Evolutionary conservation across 1,284 basidiomycete genomes (phyloP), one percentile per base, ranked within the genome.

Genomic region (Trametes polyzona): DNA sequence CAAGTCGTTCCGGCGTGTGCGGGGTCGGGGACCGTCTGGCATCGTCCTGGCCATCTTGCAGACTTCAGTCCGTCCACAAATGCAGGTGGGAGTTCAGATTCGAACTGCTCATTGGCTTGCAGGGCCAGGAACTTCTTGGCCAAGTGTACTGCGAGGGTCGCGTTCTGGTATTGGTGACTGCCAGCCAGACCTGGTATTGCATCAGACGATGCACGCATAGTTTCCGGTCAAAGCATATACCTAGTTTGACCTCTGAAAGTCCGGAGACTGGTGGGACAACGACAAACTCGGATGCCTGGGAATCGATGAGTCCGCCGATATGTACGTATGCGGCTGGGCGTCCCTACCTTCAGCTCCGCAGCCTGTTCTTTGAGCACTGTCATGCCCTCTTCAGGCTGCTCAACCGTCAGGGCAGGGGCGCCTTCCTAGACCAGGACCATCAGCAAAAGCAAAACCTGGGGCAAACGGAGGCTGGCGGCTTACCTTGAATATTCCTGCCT

Each of bases 401-500:
- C 73, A 4, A 97, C 92, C 2, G 90, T 89, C 47, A 96, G 77
- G 2, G 97, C 97, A 1, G 93, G 92, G 0, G 92, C 92, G 23
- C 84, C 90, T 70, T 85, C 75, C 90, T 93, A 60, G 40, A 30
- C 32, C 26, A 32, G 16, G 21, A 36, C 7, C 2, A 10, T 36
- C 17, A 55, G 47, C 42, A 37, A 30, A n/a, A n/a, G n/a, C 9
- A n/a, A 21, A 8, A 46, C 24, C 0, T 49, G 3, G 7, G 9
- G 23, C 16, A 42, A 12, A 46, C 12, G 32, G 14, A 33, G 27
- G 27, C 30, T 16, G 17, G 1, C 35, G 1, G 44, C 70, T 26
- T 58, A 85, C 88, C 81, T 99, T 99, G 77, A 92, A 99, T 53
- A 99, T 99, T 1, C 97, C 97, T 24, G 90, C 94, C 72, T 99